Base-by-base conservation (phyloP, 2,329 filamentous ascomycete species). In the Alternaria viburni region DNA sequence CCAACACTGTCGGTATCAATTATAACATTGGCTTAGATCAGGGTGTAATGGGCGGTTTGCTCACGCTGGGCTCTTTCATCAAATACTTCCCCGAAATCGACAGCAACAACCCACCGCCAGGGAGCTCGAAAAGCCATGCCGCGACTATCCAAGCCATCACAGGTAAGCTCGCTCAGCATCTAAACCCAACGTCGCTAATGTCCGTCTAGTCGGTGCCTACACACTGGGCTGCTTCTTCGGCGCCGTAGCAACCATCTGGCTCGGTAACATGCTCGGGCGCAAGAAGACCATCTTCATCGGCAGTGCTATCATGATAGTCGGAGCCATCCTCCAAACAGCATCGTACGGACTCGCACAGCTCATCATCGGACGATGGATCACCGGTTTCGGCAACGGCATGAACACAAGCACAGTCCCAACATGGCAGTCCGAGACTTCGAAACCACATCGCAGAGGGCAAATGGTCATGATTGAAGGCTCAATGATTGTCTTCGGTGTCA, bases 41-140 rank as follows among this genome's bases (percentile, higher is more conserved):
- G 54, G 74, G 74, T 70, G 74, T 93, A 10, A 93, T 92, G 85
- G 91, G 78, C 17, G 77, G 77, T 41, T 88, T 95, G 67, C 82
- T 95, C 60, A 92, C 90, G 4, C 85, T 94, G 72, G 80, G 85
- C 19, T 84, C 85, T 10, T 92, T 91, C 70, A 81, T 88, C 3
- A 70, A 67, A 6, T 69, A 76, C 36, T 83, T 84, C 54, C 81
- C 81, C 6, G 59, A 79, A 51, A 80, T 83, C 56, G 78, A 83
- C 59, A 80, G 79, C 15, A 72, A 77, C 15, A 75, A 77, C 46
- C 72, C 74, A 12, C 79, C 78, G 0, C 68, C 70, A 15, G 76
- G 74, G 54, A 74, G 67, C 32, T 73, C 74, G 4, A 56, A 69
- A 19, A 74, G 72, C 32, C 76, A 81, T 70, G 76, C 75, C 9